Base-by-base conservation (phyloP, 1,139 yeast genomes). In the Kluyveromyces sp. region DNA sequence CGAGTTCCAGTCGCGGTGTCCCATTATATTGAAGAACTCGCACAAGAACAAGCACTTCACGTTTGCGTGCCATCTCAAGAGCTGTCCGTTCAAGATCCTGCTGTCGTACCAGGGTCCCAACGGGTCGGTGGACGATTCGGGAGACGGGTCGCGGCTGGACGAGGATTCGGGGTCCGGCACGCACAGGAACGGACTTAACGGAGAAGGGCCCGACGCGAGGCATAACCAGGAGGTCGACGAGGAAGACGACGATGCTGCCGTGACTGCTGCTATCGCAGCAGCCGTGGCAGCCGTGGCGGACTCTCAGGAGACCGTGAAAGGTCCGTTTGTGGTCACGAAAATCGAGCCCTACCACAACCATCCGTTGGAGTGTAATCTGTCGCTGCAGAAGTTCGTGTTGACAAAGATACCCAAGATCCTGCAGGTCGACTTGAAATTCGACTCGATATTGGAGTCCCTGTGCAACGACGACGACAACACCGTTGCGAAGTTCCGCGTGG, bases 41-140 rank as follows among this genome's bases (percentile, higher is more conserved):
- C 66, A 61, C 41, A 52, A 58, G 36, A 59, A 58, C 46, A 61
- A 58, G 44, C 65, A 61, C 48, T 61, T 59, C 48, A 61, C 66
- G 36, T 61, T 58, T 48, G 64, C 65, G 33, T 61, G 66, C 42
- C 64, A 60, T 47, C 42, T 59, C 41, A 60, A 59, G 44, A 50
- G 53, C 42, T 61, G 66, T 43, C 61, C 61, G 7, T 61, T 61
- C 42, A 60, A 58, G 43, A 57, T 61, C 16, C 42, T 60, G 44
- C 42, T 61, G 30, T 60, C 65, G 45, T 58, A 57, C 42, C 52
- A 46, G 32, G 45, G 45, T 17, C 39, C 39, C 7, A 25, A 33
- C 30, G 33, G 34, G 9, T 34, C 40, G 8, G 39, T 11, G 13
- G 32, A 16, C 15, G 36, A 16, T 30, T 13, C 30, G 20, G 37